Evolutionary conservation across 2,329 filamentous ascomycete species (phyloP).

Genomic region (Monosporascus sp.): DNA sequence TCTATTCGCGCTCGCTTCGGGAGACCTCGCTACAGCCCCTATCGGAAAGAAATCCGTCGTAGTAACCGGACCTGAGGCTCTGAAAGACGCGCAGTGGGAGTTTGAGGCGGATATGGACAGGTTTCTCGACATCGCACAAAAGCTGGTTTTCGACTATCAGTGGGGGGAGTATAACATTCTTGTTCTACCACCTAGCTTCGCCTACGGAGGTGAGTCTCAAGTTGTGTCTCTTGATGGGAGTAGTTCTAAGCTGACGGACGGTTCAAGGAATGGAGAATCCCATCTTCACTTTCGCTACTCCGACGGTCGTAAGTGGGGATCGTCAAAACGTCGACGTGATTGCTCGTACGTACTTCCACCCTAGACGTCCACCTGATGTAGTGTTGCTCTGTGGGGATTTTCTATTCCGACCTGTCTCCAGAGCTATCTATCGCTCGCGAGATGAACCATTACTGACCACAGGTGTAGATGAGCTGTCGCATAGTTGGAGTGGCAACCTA

Average conservation of each 20-base stretch:
- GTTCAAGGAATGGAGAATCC: conserved; percentile 76
- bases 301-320: conserved; percentile 87
- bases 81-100: conserved; percentile 82
- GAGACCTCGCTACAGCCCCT: conserved; percentile 78
- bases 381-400: conserved; percentile 9
- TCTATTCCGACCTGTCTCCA: neutral
- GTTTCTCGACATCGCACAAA: conserved; percentile 83
- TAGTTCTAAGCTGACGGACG: conserved; percentile 4
- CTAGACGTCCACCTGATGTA: conserved; percentile 38
- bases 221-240: neutral
- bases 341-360: conserved; percentile 50
- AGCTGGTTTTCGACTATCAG: conserved; percentile 75
- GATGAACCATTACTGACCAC: neutral
- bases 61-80: conserved; percentile 81
- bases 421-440: neutral
- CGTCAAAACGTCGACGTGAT: conserved; percentile 93
- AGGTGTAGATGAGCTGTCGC: conserved; percentile 44
- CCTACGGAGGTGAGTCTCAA: conserved; percentile 63
- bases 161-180: conserved; percentile 97
- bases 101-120: conserved; percentile 86
- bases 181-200: conserved; percentile 83
- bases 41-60: conserved; percentile 84
- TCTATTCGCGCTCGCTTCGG: conserved; percentile 83
- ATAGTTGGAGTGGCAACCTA: conserved; percentile 85
- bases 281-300: conserved; percentile 90